Conservation (phyloP, 768 basidiomycete genomes). For the Russula ochroleuca region DNA sequence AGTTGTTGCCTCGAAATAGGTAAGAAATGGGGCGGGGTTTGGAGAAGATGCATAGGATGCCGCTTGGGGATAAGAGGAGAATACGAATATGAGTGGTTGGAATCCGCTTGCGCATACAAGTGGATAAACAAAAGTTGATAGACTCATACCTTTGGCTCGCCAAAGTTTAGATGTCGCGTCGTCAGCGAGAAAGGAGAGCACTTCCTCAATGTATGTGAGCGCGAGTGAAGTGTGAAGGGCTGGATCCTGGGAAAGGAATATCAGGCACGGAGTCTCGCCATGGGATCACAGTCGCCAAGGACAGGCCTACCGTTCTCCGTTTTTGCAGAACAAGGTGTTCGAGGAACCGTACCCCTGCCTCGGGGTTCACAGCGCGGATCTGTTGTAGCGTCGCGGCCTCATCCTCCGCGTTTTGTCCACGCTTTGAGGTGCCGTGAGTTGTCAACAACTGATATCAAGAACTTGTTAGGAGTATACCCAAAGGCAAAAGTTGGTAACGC, state of each 20-base stretch:
- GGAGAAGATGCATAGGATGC: constrained; percentile 32
- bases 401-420: constrained; percentile 55
- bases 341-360: constrained; percentile 65
- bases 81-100: neutral
- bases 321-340: constrained; percentile 77
- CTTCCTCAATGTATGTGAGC: constrained; percentile 16
- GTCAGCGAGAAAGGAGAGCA: constrained; percentile 30
- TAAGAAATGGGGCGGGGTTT: constrained; percentile 47
- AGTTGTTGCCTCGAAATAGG: constrained; percentile 79
- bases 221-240: constrained; percentile 60
- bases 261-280: neutral
- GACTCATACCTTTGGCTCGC: constrained; percentile 25
- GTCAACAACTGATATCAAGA: constrained; percentile 51
- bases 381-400: constrained; percentile 55
- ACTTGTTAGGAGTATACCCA: neutral
- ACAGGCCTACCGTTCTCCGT: constrained; percentile 49
- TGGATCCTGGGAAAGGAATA: constrained; percentile 41
- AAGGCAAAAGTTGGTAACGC: neutral
- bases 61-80: constrained; percentile 21
- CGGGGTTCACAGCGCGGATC: constrained; percentile 51
- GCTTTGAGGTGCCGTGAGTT: constrained; percentile 50
- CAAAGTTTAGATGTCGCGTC: constrained; percentile 24
- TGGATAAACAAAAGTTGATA: neutral
- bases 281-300: neutral
- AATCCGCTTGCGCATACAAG: neutral